Percentiles rank a stretch among this genome's conserved stretches.
phyloP scores from a whole-genome alignment of 176 grass and related monocot species.

The Triticum urartu region DNA sequence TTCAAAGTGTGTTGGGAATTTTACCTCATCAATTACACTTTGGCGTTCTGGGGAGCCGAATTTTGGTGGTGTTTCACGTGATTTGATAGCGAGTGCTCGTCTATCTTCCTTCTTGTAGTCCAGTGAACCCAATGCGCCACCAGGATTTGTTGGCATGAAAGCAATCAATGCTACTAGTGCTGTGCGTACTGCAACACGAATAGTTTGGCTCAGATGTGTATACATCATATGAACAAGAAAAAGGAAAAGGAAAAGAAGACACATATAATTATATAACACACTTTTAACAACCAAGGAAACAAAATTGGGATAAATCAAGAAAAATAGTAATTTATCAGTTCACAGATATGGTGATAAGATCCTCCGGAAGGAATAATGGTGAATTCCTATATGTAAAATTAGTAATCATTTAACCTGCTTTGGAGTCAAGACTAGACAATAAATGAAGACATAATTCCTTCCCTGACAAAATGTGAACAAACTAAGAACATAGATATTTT shows the following conservation, averaged over 20 bases:
- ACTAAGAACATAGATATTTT: background rate
- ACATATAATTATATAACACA: background rate
- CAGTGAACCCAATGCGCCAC: constrained; percentile 85
- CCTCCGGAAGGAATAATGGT: background rate
- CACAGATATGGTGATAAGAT: background rate
- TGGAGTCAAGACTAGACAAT: background rate
- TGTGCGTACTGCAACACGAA: constrained; percentile 67
- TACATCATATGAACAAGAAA: background rate
- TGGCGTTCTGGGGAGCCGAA: constrained; percentile 83
- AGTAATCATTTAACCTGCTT: background rate
- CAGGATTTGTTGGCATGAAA: constrained; percentile 95
- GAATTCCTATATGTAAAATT: background rate
- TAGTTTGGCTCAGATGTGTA: constrained; percentile 9
- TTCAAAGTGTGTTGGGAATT: background rate
- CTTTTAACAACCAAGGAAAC: background rate
- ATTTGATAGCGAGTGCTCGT: constrained; percentile 71
- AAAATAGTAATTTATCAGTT: background rate
- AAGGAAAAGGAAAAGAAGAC: background rate
- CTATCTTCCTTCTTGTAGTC: constrained; percentile 95
- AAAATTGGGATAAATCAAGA: background rate
- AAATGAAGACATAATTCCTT: background rate
- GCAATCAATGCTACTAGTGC: constrained; percentile 94
- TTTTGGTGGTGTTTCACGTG: constrained; percentile 71
- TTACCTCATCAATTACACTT: constrained; percentile 93
- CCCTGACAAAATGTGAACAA: background rate